phyloP scores from a whole-genome alignment of 202 grass and related monocot species.

The Elaeis oleifera region DNA sequence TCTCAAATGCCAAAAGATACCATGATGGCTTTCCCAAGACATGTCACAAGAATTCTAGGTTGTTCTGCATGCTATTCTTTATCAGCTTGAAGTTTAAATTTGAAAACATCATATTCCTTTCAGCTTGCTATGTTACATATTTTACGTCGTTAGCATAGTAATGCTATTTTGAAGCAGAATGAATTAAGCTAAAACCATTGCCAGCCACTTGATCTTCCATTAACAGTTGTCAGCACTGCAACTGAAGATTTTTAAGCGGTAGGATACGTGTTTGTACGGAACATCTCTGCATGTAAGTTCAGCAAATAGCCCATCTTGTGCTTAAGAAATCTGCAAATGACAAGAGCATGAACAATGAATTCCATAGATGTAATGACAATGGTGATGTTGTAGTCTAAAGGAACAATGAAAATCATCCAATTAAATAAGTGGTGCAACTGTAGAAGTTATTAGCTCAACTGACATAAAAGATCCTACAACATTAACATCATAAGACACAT shows the following conservation, averaged over 20 bases:
- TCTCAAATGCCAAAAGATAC: too few relatives aligned
- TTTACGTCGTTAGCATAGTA: too few relatives aligned
- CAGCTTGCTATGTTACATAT: too few relatives aligned
- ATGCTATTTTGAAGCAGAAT: too few relatives aligned
- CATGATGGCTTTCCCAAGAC: too few relatives aligned
- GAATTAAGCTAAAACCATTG: too few relatives aligned
- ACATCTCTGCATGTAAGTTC: conserved; percentile 99
- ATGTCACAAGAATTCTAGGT: too few relatives aligned
- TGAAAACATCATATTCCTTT: too few relatives aligned
- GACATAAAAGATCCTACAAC: not conserved
- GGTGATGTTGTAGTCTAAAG: not conserved
- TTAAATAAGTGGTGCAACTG: not conserved
- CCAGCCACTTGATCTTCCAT: too few relatives aligned
- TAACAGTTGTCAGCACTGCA: too few relatives aligned
- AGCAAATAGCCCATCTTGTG: conserved; percentile 99
- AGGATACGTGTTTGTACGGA: conserved; percentile 98
- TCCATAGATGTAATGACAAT: not conserved
- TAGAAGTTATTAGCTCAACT: not conserved
- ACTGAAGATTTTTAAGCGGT: conserved; percentile 5
- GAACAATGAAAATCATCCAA: conserved; percentile 6
- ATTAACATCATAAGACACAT: conserved; percentile 1
- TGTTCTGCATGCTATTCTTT: too few relatives aligned
- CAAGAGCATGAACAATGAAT: conserved; percentile 19
- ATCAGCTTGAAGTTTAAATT: too few relatives aligned
- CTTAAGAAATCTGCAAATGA: conserved; percentile 84